Evolutionary conservation across 768 basidiomycete species (phyloP), one percentile per base, ranked within the genome.

Genomic region (Boletellus emodensis): DNA sequence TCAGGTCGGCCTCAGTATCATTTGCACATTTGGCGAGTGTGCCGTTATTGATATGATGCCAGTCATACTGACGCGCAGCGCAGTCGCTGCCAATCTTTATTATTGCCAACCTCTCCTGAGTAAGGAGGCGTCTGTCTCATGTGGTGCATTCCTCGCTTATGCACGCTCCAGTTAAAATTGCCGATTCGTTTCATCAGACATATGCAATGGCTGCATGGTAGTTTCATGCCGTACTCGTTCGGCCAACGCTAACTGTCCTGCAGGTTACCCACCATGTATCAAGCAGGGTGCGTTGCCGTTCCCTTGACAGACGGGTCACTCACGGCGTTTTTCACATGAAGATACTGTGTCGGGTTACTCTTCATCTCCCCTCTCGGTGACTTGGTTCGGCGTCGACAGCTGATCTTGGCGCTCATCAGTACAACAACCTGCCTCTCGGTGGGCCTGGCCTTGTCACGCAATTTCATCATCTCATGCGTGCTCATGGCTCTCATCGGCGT

Each of bases 91-190:
- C 24, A 91, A 92, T 62, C 68, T 93, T 43, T 92, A 90, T 62
- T 93, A 91, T 53, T 86, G 83, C 54, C 87, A 90, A 67, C 90
- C 90, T 8, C 68, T 92, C 52, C 70, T 91, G 10, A 86, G 88
- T 82, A 60, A 60, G 76, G 69, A 10, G 1, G 13, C 35, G 13
- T 38, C 15, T 35, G 24, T 45, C 4, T 42, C n/a, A 28, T 28
- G 13, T 42, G 20, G 26, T 33, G 22, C 2, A 44, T 37, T 30
- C 15, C n/a, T 50, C 11, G 26, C 49, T 52, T 7, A 54, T 22
- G 2, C 11, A 2, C 41, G 34, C 26, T 12, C 18, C 34, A 63
- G 64, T 66, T 17, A 54, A 66, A 45, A 68, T 76, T 49, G 62
- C 77, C 49, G 37, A 61, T 43, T 66, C 72, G 5, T 74, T 79